phyloP scores from a whole-genome alignment of 352 stramenopile species.

The Globisporangium takayamanum region DNA sequence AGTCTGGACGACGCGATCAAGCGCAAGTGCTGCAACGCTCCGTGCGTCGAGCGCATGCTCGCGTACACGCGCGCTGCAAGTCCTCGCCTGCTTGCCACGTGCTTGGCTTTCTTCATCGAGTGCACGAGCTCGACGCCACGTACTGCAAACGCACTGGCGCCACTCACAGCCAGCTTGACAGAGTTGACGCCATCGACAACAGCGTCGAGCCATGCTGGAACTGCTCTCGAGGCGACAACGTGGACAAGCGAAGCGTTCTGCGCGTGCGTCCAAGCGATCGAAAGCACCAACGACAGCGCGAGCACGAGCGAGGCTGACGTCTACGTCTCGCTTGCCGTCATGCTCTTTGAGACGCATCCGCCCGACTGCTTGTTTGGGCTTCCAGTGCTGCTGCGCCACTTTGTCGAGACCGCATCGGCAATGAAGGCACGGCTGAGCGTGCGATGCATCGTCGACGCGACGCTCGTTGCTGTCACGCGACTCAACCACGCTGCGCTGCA shows the following conservation, averaged over 20 bases:
- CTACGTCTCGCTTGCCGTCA: slow-evolving; percentile 21
- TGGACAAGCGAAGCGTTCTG: slow-evolving; percentile 21
- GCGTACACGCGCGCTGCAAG: slow-evolving; percentile 25
- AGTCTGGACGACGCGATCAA: slow-evolving; percentile 20
- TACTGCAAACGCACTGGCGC: neutral
- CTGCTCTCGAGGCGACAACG: neutral
- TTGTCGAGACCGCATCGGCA: slow-evolving; percentile 20
- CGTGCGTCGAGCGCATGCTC: slow-evolving; percentile 24
- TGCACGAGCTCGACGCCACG: slow-evolving; percentile 1
- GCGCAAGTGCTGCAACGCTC: slow-evolving; percentile 16
- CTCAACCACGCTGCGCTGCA: slow-evolving; percentile 31
- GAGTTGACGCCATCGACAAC: neutral
- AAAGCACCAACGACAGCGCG: slow-evolving; percentile 1
- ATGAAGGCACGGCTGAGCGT: slow-evolving; percentile 33
- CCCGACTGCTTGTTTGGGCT: slow-evolving; percentile 37
- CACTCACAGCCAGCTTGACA: neutral
- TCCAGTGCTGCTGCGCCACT: slow-evolving; percentile 31
- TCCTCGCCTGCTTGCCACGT: slow-evolving; percentile 22
- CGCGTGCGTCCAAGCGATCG: slow-evolving; percentile 18
- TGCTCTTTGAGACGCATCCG: slow-evolving; percentile 36
- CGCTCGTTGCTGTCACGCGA: slow-evolving; percentile 27
- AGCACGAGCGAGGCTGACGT: slow-evolving; percentile 6
- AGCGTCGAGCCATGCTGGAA: neutral
- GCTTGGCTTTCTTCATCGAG: slow-evolving; percentile 36
- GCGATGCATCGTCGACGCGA: slow-evolving; percentile 22